Base-by-base conservation (phyloP, 257 asterid species). In the Nicotiana attenuata region DNA sequence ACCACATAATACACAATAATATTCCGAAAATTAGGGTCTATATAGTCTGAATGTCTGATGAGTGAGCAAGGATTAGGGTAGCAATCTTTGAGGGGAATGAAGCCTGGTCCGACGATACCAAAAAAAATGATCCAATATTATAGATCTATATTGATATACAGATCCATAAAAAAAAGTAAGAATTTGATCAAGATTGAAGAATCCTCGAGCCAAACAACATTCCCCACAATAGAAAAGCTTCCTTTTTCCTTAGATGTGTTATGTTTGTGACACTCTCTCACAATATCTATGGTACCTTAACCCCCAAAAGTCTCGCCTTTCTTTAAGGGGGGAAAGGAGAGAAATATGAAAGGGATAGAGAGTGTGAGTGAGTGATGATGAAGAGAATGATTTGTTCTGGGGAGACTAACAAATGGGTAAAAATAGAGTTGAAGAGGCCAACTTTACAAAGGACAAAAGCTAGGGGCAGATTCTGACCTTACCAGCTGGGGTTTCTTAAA, bases 151-250 rank as follows among this genome's bases (percentile, higher is more conserved):
- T 2, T 8, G 9, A 59, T 2, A 45, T 73, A 20, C 11, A 80
- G 20, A 35, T 31, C 41, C 17, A 22, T 31, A 10, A n/a, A 14
- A 19, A 14, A 17, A 52, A 64, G 81, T 24, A 59, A 82, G 76
- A 35, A 5, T 29, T 57, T 83, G 71, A 81, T 83, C 45, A 38
- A 38, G 45, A 38, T 38, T 38, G 10, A 38, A 38, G 45, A 41
- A 41, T 89, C 89, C 88, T 87, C 92, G 92, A 84, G 89, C 92
- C 92, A 87, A 88, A 89, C 92, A 89, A 89, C 92, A 81, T 82
- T 85, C 90, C 92, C 92, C 92, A 50, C 92, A 87, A 85, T 75
- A 86, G 50, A 33, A 55, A 82, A 82, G 82, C 89, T 41, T 66
- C 86, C 89, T 57, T 68, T 19, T 33, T 65, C 68, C 63, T 56